A percentile compares a stretch with the other conserved stretches of the same genome.
These are phyloP conservation scores for Neurospora pannonica DNA, from an alignment of 495 filamentous ascomycete genomes.

Conservation along the genomic window DNA sequence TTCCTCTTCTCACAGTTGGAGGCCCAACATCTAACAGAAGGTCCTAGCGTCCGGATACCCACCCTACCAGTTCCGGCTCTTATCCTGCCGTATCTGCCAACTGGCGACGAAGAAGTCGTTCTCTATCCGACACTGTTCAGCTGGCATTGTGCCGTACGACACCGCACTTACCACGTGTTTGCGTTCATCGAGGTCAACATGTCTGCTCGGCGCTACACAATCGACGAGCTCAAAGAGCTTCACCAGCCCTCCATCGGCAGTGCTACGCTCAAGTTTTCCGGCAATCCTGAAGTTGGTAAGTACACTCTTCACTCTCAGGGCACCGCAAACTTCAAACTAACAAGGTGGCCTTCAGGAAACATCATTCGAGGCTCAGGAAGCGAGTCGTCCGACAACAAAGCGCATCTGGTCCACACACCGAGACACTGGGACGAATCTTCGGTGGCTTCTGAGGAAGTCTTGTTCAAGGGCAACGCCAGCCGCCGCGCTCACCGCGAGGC, in stretches of 20 bases:
- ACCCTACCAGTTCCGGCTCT: constrained; percentile 13
- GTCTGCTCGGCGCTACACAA: constrained; percentile 24
- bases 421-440: constrained; percentile 22
- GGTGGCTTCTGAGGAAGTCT: constrained; percentile 16
- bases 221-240: constrained; percentile 29
- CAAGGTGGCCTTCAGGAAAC: constrained; percentile 13
- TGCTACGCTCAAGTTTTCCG: constrained; percentile 11
- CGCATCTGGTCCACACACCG: constrained; percentile 8
- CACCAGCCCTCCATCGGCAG: constrained; percentile 3
- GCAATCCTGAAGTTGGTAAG: constrained; percentile 28
- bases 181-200: constrained; percentile 23
- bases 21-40: constrained; percentile 23
- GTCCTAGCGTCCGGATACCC: constrained; percentile 5
- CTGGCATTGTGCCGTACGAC: constrained; percentile 11
- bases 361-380: constrained; percentile 16
- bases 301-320: neutral
- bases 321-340: neutral
- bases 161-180: constrained; percentile 26
- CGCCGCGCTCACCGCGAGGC: constrained; percentile 8
- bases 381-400: constrained; percentile 9
- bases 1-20: constrained; percentile 31
- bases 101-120: neutral
- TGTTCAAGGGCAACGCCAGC: constrained; percentile 21
- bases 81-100: constrained; percentile 8
- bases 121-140: constrained; percentile 22